Evolutionary conservation across 345 rosid genomes (phyloP), one percentile per base, ranked within the genome.

Genomic region (Noccaea bulbosa): DNA sequence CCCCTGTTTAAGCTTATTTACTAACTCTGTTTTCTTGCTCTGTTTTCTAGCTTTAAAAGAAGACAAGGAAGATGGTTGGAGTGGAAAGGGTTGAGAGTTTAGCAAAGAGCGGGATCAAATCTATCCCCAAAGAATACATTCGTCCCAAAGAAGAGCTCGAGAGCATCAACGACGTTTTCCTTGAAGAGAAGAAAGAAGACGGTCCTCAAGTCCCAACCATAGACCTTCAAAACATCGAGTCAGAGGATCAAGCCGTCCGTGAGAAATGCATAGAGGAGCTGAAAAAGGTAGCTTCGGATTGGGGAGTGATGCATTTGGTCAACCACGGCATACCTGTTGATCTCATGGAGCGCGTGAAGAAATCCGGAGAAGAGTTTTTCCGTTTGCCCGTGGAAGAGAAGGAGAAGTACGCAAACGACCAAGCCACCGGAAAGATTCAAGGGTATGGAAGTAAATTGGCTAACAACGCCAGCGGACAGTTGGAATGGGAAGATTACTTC

Each of bases 391-490:
- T 88, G 0, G 96, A 94, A 79, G 97, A 89, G 81, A 94, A 94
- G 75, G 99, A 94, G 84, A 92, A 76, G 80, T 76, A 88, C 16
- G 96, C 97, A 0, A 94, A 94, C 15, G 90, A 91, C 35, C 99
- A 91, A 78, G 92, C 80, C 17, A 14, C 88, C 0, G 97, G 97
- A 6, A 89, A 84, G 30, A 83, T 91, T 77, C 99, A 94, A 67
- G 99, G 98, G 0, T 94, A 94, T 66, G 98, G 99, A 16, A 94
- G 97, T 76, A 94, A 94, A 82, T 82, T 94, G 0, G 99, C 97
- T 17, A 94, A 94, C 74, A 94, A 83, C 74, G 92, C 93, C 7
- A 59, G 90, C 11, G 96, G 99, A 2, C 95, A 84, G 59, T 85
- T 94, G 8, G 99, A 94, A 65, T 94, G 99, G 99, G 89, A 85